phyloP scores from a whole-genome alignment of 169 alveolate species.

The Plasmodium coatneyi region DNA sequence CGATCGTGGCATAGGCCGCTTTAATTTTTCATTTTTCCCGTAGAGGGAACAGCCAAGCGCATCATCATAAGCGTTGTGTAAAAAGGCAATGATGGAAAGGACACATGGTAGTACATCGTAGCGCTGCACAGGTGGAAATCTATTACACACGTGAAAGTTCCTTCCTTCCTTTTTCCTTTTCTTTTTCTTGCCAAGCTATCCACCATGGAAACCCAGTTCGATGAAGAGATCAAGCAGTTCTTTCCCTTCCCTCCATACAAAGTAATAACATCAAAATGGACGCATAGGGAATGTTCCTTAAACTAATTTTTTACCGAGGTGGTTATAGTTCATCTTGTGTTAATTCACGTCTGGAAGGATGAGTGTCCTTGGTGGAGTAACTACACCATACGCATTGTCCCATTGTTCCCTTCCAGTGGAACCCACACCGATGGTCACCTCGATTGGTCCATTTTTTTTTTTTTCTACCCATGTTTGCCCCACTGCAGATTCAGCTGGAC shows the following conservation, averaged over 20 bases:
- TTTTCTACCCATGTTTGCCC: not conserved
- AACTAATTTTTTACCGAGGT: not conserved
- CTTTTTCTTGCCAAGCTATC: not conserved
- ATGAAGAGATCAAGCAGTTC: slow-evolving; percentile 16
- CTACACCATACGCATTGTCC: not conserved
- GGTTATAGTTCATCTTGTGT: not conserved
- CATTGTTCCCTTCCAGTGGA: no score
- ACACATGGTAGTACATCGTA: not conserved
- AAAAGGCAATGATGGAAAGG: not conserved
- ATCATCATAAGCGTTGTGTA: not conserved
- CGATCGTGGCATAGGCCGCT: not conserved
- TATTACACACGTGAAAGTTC: not conserved
- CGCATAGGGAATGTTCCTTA: not conserved
- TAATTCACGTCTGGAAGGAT: not conserved
- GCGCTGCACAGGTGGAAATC: not conserved
- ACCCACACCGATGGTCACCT: not conserved
- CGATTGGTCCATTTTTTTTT: not conserved
- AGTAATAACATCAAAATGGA: not conserved
- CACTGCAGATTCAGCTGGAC: slow-evolving; percentile 25
- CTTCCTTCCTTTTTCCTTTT: not conserved
- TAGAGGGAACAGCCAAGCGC: not conserved
- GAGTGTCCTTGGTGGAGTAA: not conserved
- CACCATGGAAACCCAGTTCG: slow-evolving; percentile 2
- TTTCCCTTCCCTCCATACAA: slow-evolving; percentile 51
- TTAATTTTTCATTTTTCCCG: not conserved